Evolutionary conservation across 768 basidiomycete genomes (phyloP).

Genomic region (Leccinellum luteum): DNA sequence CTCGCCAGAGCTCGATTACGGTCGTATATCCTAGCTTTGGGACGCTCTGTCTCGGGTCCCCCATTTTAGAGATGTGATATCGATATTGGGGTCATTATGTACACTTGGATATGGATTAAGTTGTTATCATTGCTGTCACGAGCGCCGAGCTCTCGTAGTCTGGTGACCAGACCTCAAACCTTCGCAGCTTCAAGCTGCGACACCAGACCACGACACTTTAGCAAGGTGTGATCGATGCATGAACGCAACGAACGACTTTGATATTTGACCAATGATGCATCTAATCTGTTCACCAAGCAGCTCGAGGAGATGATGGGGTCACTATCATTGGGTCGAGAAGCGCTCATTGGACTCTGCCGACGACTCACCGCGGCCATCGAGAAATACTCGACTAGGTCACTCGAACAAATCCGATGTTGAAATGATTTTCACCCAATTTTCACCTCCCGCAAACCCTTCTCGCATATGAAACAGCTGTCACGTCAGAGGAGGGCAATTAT

Average conservation of each 20-base stretch:
- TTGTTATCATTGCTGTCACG: no score
- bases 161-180: no score
- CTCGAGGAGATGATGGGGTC: neutral
- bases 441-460: no score
- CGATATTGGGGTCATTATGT: neutral
- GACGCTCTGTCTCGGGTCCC: neutral
- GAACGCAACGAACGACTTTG: no score
- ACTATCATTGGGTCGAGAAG: neutral
- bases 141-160: no score
- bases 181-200: neutral
- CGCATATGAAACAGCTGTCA: no score
- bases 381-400: neutral
- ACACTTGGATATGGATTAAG: no score
- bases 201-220: no score
- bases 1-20: constrained; percentile 3
- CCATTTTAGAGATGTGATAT: neutral
- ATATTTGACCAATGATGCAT: neutral
- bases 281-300: neutral
- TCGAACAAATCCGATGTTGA: no score
- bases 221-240: no score
- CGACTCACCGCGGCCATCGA: neutral
- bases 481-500: no score
- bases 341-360: neutral
- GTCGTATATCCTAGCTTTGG: neutral
- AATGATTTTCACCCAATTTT: no score